Conservation (phyloP, 2,329 filamentous ascomycete species). For the Stagonosporopsis cucurbitacearum region DNA sequence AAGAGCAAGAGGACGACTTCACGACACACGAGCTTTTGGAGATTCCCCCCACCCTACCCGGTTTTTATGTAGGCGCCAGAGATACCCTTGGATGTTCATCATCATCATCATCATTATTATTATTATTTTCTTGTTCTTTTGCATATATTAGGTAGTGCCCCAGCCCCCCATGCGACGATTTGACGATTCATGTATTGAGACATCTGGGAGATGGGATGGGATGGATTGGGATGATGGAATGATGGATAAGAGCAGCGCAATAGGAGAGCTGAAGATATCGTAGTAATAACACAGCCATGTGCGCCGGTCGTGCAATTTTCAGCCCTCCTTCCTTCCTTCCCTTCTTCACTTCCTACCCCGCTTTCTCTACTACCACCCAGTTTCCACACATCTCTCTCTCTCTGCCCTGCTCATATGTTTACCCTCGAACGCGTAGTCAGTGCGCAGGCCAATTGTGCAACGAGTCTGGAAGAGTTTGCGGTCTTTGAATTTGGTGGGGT, state of each 20-base stretch:
- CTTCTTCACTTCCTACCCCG: no score
- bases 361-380: no score
- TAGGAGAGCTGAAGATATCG: background rate
- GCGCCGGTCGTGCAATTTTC: background rate
- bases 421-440: no score
- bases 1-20: background rate
- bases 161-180: background rate
- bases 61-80: constrained; percentile 4
- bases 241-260: no score
- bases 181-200: background rate
- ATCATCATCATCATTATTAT: no score
- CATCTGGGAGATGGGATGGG: background rate
- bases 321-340: no score
- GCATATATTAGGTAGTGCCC: constrained; percentile 1
- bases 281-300: background rate
- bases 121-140: background rate
- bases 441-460: no score
- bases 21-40: background rate
- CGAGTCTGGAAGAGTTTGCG: no score
- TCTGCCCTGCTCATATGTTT: no score
- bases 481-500: no score
- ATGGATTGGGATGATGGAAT: background rate
- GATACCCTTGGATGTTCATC: constrained; percentile 12
- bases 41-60: background rate
- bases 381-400: no score